Evolutionary conservation across 2,329 filamentous ascomycete species (phyloP).

Genomic region (Truncatella angustata): DNA sequence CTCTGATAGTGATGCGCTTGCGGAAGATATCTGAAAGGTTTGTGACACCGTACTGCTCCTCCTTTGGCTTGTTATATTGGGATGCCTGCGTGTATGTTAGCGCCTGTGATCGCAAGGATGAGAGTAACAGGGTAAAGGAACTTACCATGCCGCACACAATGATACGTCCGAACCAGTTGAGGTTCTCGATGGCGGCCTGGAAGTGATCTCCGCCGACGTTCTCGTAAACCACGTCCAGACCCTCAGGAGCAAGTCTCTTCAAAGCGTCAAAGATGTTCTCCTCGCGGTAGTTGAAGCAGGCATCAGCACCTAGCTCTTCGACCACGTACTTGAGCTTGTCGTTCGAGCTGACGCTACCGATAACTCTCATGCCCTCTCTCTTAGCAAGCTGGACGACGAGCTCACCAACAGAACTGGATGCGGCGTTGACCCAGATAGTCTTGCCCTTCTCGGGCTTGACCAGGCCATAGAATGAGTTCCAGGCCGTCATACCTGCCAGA

Average conservation of each 20-base stretch:
- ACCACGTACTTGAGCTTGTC: constrained; percentile 5
- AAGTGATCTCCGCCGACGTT: constrained; percentile 8
- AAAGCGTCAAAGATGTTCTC: constrained; percentile 2
- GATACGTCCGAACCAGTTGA: constrained; percentile 7
- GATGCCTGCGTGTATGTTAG: background rate
- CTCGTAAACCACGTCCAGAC: constrained; percentile 7
- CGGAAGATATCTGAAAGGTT: constrained; percentile 9
- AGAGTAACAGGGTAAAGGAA: background rate
- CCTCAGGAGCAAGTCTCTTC: constrained; percentile 3
- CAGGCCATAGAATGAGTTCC: constrained; percentile 10
- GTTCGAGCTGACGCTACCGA: constrained; percentile 6
- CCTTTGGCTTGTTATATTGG: constrained; percentile 6
- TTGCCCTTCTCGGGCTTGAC: constrained; percentile 7
- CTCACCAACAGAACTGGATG: constrained; percentile 5
- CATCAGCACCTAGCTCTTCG: constrained; percentile 5
- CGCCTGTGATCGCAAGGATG: background rate
- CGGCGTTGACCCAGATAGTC: constrained; percentile 9
- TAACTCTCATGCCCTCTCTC: constrained; percentile 8
- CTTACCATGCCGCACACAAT: constrained; percentile 8
- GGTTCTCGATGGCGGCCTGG: constrained; percentile 7
- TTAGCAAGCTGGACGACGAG: constrained; percentile 6
- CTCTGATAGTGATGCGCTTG: constrained; percentile 1
- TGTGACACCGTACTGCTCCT: constrained; percentile 7
- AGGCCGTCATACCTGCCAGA: constrained; percentile 5
- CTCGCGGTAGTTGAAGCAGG: constrained; percentile 5